Evolutionary conservation across 169 alveolate genomes (phyloP).

Genomic region (Cryptosporidium parvum): DNA sequence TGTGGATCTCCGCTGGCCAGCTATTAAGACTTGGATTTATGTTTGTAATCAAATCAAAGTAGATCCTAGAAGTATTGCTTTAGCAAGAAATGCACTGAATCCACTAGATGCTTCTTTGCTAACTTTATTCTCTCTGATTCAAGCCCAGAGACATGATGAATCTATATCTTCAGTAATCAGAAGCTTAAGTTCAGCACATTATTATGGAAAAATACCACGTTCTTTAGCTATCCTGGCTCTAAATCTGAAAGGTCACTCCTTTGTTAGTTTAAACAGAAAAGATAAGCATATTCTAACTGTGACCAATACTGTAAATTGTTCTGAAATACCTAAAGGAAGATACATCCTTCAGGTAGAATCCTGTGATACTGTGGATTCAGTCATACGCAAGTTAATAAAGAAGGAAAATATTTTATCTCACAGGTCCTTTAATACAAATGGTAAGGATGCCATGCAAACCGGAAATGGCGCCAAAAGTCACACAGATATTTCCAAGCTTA

Average conservation of each 20-base stretch:
- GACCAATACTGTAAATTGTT: neutral
- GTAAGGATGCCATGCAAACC: too few relatives aligned
- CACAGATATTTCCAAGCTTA: neutral
- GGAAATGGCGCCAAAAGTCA: neutral
- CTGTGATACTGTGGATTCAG: neutral
- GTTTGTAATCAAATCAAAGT: conserved; percentile 26
- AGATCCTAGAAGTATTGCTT: conserved; percentile 62
- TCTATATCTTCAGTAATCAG: neutral
- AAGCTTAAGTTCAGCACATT: neutral
- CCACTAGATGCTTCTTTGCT: conserved; percentile 25
- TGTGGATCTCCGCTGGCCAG: conserved; percentile 75
- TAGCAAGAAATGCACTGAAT: conserved; percentile 15
- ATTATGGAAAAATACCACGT: conserved; percentile 23
- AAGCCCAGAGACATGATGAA: conserved; percentile 14
- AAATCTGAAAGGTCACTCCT: conserved; percentile 7
- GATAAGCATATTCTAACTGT: conserved; percentile 22
- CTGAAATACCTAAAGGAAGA: neutral
- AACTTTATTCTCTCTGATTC: conserved; percentile 25
- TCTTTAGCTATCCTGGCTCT: conserved; percentile 14
- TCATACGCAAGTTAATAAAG: conserved; percentile 4
- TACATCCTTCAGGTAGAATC: conserved; percentile 9
- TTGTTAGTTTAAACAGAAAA: neutral
- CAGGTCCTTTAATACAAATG: neutral
- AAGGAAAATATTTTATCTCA: neutral
- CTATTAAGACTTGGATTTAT: conserved; percentile 46